Evolutionary conservation across 331 rosid species (phyloP).

Genomic region (Saraca asoca): DNA sequence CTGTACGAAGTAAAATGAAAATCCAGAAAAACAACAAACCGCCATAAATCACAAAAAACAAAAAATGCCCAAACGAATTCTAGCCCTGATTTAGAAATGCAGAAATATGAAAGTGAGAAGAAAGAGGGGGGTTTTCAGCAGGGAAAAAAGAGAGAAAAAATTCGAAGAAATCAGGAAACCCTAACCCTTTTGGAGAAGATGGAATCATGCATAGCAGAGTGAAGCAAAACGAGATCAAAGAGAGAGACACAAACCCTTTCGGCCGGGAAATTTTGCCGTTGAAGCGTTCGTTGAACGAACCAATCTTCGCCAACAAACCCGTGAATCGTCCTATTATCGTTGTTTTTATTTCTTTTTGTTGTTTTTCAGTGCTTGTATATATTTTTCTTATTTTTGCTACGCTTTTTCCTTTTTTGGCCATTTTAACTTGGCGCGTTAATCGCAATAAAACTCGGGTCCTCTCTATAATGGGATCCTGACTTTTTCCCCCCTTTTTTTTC

Average conservation of each 20-base stretch:
- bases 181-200: slow-evolving; percentile 44
- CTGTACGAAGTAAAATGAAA: slow-evolving; percentile 38
- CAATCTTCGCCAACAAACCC: slow-evolving; percentile 50
- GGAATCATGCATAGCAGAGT: slow-evolving; percentile 30
- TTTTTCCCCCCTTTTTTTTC: no score
- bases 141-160: slow-evolving; percentile 3
- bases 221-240: slow-evolving; percentile 41
- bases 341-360: not conserved
- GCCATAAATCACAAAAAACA: slow-evolving; percentile 15
- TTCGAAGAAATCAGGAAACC: slow-evolving; percentile 35
- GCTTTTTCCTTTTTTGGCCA: not conserved
- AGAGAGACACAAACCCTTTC: slow-evolving; percentile 33
- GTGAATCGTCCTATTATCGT: not conserved
- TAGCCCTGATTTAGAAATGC: slow-evolving; percentile 52
- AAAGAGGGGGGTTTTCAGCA: slow-evolving; percentile 6
- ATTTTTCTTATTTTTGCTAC: no score
- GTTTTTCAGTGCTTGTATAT: not conserved
- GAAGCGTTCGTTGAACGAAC: slow-evolving; percentile 80
- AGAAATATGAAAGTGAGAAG: slow-evolving; percentile 12
- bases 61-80: slow-evolving; percentile 36
- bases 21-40: slow-evolving; percentile 8
- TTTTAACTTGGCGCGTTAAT: slow-evolving; percentile 12
- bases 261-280: slow-evolving; percentile 82
- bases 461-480: not conserved
- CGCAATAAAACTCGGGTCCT: slow-evolving; percentile 7